Evolutionary conservation across 2,329 filamentous ascomycete genomes (phyloP).

Genomic region (Coniochaeta pulveracea): DNA sequence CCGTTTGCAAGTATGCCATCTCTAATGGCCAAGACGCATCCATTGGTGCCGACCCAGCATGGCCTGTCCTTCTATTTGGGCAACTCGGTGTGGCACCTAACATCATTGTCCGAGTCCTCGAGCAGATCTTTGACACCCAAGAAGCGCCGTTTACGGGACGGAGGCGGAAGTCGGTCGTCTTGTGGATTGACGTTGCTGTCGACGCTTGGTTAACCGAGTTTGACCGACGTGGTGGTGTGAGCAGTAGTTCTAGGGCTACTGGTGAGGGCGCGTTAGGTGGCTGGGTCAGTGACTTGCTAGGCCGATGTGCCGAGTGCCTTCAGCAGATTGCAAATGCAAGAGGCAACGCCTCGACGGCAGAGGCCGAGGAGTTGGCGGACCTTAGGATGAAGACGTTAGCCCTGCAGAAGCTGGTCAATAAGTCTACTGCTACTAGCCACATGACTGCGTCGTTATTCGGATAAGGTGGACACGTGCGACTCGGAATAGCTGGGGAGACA

Average conservation of each 20-base stretch:
- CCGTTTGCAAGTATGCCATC: conserved; percentile 51
- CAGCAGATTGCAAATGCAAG: not conserved
- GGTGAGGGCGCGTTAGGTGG: conserved; percentile 24
- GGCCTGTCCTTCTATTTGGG: conserved; percentile 46
- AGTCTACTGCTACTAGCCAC: too few species aligned
- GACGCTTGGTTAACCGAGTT: conserved; percentile 37
- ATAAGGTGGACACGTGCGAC: too few species aligned
- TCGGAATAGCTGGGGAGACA: too few species aligned
- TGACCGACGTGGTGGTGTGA: conserved; percentile 30
- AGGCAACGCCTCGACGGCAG: conserved; percentile 5
- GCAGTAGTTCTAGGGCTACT: conserved; percentile 19
- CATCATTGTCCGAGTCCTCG: conserved; percentile 43
- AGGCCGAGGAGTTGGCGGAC: conserved; percentile 12
- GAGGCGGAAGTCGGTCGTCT: conserved; percentile 36
- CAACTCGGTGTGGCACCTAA: conserved; percentile 44
- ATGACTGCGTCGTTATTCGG: too few species aligned
- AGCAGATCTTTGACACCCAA: conserved; percentile 45
- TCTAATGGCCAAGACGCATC: conserved; percentile 46
- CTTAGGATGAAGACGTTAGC: conserved; percentile 11
- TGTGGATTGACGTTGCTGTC: conserved; percentile 40
- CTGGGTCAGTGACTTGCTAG: conserved; percentile 38
- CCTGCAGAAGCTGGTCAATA: conserved; percentile 14
- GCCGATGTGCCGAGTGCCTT: conserved; percentile 34
- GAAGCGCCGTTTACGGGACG: conserved; percentile 46
- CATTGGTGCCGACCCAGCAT: conserved; percentile 43